phyloP scores from a whole-genome alignment of 2,329 filamentous ascomycete genomes.

The Exophiala mesophila region DNA sequence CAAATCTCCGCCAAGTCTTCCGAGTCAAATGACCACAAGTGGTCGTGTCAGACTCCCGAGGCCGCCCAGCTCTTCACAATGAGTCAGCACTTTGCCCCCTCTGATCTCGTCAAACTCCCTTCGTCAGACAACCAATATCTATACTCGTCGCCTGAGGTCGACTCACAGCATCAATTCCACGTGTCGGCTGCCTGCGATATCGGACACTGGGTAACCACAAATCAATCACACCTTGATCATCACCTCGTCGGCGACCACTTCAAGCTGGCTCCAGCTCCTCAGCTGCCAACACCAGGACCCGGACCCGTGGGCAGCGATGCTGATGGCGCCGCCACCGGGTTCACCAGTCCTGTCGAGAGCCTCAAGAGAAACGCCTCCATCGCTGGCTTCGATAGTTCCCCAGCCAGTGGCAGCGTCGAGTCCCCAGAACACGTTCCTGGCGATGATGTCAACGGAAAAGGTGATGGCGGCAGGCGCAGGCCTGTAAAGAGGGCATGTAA shows the following conservation, averaged over 20 bases:
- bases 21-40: neutral
- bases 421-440: constrained; percentile 36
- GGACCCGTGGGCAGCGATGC: constrained; percentile 12
- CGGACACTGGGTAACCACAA: constrained; percentile 13
- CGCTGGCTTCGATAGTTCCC: constrained; percentile 44
- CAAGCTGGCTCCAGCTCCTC: constrained; percentile 22
- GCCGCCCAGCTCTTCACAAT: neutral
- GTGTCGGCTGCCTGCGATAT: constrained; percentile 16
- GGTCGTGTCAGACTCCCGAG: neutral
- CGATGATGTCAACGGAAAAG: neutral
- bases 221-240: constrained; percentile 13
- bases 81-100: neutral
- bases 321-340: constrained; percentile 23
- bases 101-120: neutral
- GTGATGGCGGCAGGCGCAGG: constrained; percentile 34
- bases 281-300: neutral
- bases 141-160: neutral
- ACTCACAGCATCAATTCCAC: neutral
- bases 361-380: constrained; percentile 40
- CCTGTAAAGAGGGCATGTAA: constrained; percentile 62
- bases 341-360: constrained; percentile 28
- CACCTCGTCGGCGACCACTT: constrained; percentile 11
- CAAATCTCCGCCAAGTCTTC: neutral
- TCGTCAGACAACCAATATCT: neutral
- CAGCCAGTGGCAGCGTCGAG: constrained; percentile 35